A percentile compares a stretch with the other conserved stretches of the same genome.
These are phyloP conservation scores for Ogataea pilisensis DNA, from an alignment of 805 yeast species.

Conservation along the genomic window DNA sequence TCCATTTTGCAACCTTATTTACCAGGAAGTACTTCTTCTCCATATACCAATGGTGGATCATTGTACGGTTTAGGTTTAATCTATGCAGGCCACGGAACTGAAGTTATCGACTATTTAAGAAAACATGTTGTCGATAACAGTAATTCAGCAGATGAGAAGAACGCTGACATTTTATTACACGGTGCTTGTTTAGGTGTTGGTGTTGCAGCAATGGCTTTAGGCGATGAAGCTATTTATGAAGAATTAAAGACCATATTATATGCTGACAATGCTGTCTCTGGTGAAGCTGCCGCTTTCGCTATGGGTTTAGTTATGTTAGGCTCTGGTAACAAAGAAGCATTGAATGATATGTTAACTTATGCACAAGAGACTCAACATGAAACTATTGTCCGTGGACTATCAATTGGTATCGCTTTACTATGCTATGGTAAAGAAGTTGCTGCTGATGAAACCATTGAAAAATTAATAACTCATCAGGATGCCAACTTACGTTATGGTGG, in stretches of 20 bases:
- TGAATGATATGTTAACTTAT: slow-evolving; percentile 78
- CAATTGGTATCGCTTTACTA: slow-evolving; percentile 82
- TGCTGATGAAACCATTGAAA: slow-evolving; percentile 66
- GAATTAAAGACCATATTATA: slow-evolving; percentile 79
- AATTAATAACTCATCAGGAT: slow-evolving; percentile 68
- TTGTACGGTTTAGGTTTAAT: slow-evolving; percentile 89
- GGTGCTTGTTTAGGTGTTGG: slow-evolving; percentile 96
- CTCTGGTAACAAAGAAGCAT: slow-evolving; percentile 65
- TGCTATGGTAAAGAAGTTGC: slow-evolving; percentile 81
- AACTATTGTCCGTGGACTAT: slow-evolving; percentile 88
- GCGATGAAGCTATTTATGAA: slow-evolving; percentile 69
- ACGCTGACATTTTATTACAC: slow-evolving; percentile 79
- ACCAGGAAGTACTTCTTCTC: slow-evolving; percentile 75
- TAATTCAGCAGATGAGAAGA: slow-evolving; percentile 38
- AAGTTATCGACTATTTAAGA: slow-evolving; percentile 74
- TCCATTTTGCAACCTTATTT: slow-evolving; percentile 84
- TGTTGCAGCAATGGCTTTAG: slow-evolving; percentile 94
- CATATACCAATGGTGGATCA: slow-evolving; percentile 94
- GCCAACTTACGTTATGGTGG: slow-evolving; percentile 93
- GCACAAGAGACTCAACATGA: slow-evolving; percentile 97
- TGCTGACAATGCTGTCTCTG: slow-evolving; percentile 88
- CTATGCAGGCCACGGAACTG: slow-evolving; percentile 94
- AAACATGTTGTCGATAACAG: slow-evolving; percentile 62
- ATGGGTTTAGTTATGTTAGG: slow-evolving; percentile 97
- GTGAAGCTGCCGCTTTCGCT: slow-evolving; percentile 93